Conservation (phyloP, 2,329 filamentous ascomycete species). For the Aspergillus tamarii region DNA sequence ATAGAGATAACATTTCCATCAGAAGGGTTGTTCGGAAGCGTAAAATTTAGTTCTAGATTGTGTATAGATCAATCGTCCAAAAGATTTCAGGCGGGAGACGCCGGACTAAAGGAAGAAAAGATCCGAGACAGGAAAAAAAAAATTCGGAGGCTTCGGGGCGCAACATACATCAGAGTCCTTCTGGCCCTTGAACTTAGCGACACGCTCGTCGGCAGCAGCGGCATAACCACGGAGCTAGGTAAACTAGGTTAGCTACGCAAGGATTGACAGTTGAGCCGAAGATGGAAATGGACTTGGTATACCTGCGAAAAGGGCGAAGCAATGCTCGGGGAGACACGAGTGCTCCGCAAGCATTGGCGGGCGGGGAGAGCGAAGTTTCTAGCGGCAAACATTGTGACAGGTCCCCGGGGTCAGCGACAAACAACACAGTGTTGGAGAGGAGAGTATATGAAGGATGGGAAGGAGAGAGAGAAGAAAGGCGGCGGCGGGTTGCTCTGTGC, state of each 20-base stretch:
- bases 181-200: conserved; percentile 90
- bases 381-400: conserved; percentile 75
- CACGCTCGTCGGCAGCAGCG: conserved; percentile 62
- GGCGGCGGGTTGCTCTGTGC: conserved; percentile 25
- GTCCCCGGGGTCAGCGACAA: conserved; percentile 26
- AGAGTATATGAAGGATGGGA: conserved; percentile 17
- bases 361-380: conserved; percentile 76
- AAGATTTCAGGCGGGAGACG: conserved; percentile 25
- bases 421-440: conserved; percentile 16
- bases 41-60: not conserved
- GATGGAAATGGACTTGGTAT: conserved; percentile 34
- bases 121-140: conserved; percentile 17
- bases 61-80: conserved; percentile 8
- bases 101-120: conserved; percentile 30
- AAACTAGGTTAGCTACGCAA: conserved; percentile 22
- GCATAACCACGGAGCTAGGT: conserved; percentile 64
- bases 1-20: conserved; percentile 21
- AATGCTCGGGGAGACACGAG: conserved; percentile 52
- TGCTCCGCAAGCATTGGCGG: conserved; percentile 77
- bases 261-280: conserved; percentile 18
- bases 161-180: conserved; percentile 82
- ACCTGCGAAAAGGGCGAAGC: conserved; percentile 61
- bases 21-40: conserved; percentile 4
- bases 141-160: conserved; percentile 20
- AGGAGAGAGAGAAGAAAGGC: conserved; percentile 28